These are phyloP conservation scores for Lipomyces mesembrius DNA, from an alignment of 805 yeast species.

Conservation along the genomic window DNA sequence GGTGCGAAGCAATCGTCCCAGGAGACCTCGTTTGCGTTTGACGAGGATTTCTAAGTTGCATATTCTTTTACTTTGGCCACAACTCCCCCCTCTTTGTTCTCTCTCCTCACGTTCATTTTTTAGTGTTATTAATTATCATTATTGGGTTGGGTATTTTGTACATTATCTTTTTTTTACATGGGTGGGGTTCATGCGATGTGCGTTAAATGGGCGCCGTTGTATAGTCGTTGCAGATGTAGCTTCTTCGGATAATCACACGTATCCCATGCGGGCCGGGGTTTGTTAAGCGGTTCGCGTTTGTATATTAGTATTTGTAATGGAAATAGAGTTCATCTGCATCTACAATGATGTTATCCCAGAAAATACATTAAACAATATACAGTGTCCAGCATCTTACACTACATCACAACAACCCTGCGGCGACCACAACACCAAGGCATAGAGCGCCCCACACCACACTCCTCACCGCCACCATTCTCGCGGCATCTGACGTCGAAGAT, in stretches of 20 bases:
- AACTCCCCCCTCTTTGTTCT: background rate
- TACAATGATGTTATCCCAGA: no score
- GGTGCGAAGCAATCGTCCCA: conserved; percentile 44
- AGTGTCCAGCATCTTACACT: background rate
- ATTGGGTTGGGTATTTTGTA: background rate
- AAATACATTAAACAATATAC: no score
- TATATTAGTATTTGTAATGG: no score
- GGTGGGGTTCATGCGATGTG: background rate
- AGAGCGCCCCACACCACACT: conserved; percentile 1
- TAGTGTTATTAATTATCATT: background rate
- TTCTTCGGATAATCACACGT: no score
- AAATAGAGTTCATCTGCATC: no score
- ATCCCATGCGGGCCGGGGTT: no score
- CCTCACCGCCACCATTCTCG: background rate
- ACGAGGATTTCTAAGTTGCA: conserved; percentile 80
- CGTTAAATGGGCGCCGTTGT: background rate
- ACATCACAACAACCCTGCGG: background rate
- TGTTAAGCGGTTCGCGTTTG: no score
- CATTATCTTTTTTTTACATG: background rate
- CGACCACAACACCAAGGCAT: conserved; percentile 3
- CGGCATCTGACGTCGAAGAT: conserved; percentile 3
- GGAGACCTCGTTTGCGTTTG: conserved; percentile 70
- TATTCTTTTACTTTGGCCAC: background rate
- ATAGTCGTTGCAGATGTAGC: no score
- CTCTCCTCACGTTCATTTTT: conserved; percentile 1